Base-by-base conservation (phyloP, 805 yeast species). In the Candida ipomoeae region DNA sequence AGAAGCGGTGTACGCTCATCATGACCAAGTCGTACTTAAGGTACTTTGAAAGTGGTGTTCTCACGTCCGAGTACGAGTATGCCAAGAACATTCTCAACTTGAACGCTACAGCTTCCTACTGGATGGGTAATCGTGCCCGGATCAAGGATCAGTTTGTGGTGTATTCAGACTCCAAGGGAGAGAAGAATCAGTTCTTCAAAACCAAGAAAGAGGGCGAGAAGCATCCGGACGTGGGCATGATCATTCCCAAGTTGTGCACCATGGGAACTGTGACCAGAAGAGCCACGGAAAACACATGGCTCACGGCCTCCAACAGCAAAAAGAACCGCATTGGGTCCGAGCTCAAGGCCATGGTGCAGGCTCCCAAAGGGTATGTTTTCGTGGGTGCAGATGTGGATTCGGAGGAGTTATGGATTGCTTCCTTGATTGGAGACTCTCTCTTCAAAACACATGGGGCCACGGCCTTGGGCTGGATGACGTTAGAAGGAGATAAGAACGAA, bases 321-420 rank as follows among this genome's bases (percentile, higher is more conserved):
- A 73, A 73, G 55, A 80, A 81, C 42, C 73, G 97, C 53, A 81
- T 95, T 41, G 99, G 99, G 0, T 90, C 97, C 0, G 99, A 94
- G 64, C 73, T 95, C 53, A 94, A 95, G 66, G 82, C 97, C 0
- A 81, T 89, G 73, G 75, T 94, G 4, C 71, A 77, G 50, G 97
- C 97, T 0, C 99, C 99, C 0, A 68, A 77, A 2, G 97, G 97
- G 0, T 94, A 91, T 64, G 80, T 81, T 35, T 87, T 94, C 70
- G 96, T 94, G 7, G 99, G 99, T 8, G 99, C 99, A 0, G 99
- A 94, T 73, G 99, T 94, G 7, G 99, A 94, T 67, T 89, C 97
- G 36, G 99, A 94, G 63, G 99, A 94, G 63, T 74, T 94, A 40
- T 94, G 99, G 99, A 94, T 94, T 57, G 99, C 99, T 0, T 87